These are phyloP conservation scores for Macrolepiota albuminosa DNA, from an alignment of 768 basidiomycete genomes.

Conservation along the genomic window DNA sequence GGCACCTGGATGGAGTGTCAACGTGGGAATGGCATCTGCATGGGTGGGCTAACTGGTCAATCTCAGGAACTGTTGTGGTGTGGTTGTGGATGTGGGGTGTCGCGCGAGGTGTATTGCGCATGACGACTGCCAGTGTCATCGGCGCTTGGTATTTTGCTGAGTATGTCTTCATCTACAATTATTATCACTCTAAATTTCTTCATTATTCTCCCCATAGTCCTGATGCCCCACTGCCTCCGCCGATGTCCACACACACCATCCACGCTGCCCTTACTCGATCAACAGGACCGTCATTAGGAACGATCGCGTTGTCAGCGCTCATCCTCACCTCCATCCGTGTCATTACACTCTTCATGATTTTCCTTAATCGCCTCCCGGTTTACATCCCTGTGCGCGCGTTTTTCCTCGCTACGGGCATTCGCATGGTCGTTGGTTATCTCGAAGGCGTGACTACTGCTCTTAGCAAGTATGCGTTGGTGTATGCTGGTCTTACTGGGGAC, in stretches of 20 bases:
- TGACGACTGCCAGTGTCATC: constrained; percentile 75
- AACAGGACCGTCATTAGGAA: constrained; percentile 77
- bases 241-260: constrained; percentile 64
- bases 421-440: constrained; percentile 48
- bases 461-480: constrained; percentile 60
- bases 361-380: constrained; percentile 52
- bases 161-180: constrained; percentile 25
- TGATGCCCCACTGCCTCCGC: constrained; percentile 35
- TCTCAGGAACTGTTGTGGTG: constrained; percentile 49
- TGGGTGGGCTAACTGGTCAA: constrained; percentile 36
- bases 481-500: constrained; percentile 73
- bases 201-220: constrained; percentile 19
- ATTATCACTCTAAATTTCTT: neutral
- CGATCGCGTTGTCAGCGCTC: constrained; percentile 70
- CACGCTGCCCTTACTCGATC: constrained; percentile 77
- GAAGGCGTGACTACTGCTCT: constrained; percentile 51
- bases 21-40: constrained; percentile 36
- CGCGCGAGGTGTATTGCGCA: constrained; percentile 72
- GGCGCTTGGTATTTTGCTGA: constrained; percentile 87
- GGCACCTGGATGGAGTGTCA: constrained; percentile 15
- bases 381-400: constrained; percentile 43
- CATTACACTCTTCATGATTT: constrained; percentile 43
- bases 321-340: constrained; percentile 69
- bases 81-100: constrained; percentile 81
- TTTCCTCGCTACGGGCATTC: constrained; percentile 40